Conservation (phyloP, 495 filamentous ascomycete species). For the Daldinia grandis region DNA sequence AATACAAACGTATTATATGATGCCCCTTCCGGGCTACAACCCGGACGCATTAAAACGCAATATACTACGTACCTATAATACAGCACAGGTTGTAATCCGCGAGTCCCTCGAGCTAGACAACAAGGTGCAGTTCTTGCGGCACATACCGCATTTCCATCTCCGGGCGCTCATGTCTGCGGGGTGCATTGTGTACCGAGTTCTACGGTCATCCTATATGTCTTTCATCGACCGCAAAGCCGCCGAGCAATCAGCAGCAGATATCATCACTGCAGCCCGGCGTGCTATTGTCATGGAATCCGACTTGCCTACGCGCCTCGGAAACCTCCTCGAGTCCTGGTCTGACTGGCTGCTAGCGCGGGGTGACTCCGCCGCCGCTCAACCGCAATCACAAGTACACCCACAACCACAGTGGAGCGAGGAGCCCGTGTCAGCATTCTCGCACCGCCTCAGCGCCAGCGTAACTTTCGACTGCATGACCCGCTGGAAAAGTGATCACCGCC, state of each 20-base stretch:
- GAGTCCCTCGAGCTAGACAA: constrained; percentile 44
- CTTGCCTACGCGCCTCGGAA: constrained; percentile 46
- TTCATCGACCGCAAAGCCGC: constrained; percentile 36
- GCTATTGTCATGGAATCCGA: constrained; percentile 42
- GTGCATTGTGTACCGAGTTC: constrained; percentile 52
- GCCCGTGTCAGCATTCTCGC: constrained; percentile 45
- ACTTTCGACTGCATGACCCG: constrained; percentile 51
- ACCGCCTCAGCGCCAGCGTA: constrained; percentile 51
- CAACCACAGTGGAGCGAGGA: constrained; percentile 25
- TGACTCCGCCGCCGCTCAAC: neutral
- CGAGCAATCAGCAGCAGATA: constrained; percentile 30
- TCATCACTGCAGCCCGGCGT: constrained; percentile 33
- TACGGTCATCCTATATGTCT: constrained; percentile 48
- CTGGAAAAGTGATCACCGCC: constrained; percentile 47
- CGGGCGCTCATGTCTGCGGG: constrained; percentile 48
- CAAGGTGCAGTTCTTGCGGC: constrained; percentile 46
- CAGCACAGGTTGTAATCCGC: constrained; percentile 49
- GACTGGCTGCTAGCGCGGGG: constrained; percentile 17
- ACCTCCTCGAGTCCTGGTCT: constrained; percentile 48
- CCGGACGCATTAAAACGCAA: constrained; percentile 51
- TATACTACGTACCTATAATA: constrained; percentile 52
- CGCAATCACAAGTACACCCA: neutral
- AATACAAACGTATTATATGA: constrained; percentile 57
- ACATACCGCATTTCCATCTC: constrained; percentile 54
- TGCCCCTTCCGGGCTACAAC: constrained; percentile 49